Evolutionary conservation across 441 rosid species (phyloP).

Genomic region (Macaranga tanarius): DNA sequence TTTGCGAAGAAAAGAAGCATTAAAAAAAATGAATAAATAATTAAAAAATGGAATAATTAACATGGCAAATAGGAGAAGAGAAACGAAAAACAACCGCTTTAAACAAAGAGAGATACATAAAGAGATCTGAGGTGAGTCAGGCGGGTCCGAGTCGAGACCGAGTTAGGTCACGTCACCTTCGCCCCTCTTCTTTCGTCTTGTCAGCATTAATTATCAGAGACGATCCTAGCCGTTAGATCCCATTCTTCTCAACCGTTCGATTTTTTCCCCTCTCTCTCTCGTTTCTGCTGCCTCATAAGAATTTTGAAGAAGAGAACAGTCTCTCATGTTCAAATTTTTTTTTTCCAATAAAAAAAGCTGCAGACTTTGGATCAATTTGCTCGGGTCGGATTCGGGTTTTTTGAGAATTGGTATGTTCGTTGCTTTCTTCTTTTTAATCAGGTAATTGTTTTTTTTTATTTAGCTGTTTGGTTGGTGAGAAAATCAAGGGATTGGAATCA

Average conservation of each 20-base stretch:
- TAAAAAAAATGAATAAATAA: too few relatives aligned
- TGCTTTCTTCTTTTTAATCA: background rate
- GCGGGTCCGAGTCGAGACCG: slow-evolving; percentile 25
- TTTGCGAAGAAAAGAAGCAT: too few relatives aligned
- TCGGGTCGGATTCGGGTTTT: slow-evolving; percentile 26
- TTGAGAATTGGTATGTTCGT: background rate
- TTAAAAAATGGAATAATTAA: too few relatives aligned
- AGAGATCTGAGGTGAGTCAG: slow-evolving; percentile 33
- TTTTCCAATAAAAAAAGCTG: slow-evolving; percentile 1
- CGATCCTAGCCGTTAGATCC: slow-evolving; percentile 45
- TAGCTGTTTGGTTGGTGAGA: slow-evolving; percentile 27
- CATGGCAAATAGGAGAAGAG: background rate
- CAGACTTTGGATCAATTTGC: slow-evolving; percentile 19
- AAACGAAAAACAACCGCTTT: background rate
- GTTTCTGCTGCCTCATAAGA: background rate
- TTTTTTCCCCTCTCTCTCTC: slow-evolving; percentile 8
- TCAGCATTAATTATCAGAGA: slow-evolving; percentile 28
- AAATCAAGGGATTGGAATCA: slow-evolving; percentile 16
- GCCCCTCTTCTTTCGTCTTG: slow-evolving; percentile 14
- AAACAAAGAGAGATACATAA: slow-evolving; percentile 15
- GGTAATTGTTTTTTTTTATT: slow-evolving; percentile 17
- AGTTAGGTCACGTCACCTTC: slow-evolving; percentile 22
- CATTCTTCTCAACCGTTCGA: slow-evolving; percentile 28
- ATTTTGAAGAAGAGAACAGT: background rate
- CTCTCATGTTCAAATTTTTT: too few relatives aligned